A percentile compares a stretch with the other conserved stretches of the same genome.
phyloP scores from a whole-genome alignment of 1,139 yeast species.

The Protomyces inundatus region DNA sequence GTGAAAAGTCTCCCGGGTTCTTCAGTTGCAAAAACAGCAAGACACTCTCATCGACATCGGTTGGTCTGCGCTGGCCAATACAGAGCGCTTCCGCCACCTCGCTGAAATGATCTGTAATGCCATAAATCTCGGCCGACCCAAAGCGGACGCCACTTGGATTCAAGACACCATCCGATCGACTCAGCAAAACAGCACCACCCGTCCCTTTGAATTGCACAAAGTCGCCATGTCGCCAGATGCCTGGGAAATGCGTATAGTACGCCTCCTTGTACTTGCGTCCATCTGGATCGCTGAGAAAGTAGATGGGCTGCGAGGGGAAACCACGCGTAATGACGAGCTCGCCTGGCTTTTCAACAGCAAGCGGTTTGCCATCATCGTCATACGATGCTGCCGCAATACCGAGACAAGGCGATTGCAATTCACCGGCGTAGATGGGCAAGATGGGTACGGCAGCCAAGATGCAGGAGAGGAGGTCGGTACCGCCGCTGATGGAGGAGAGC shows the following conservation, averaged over 20 bases:
- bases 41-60: constrained; percentile 32
- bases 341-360: constrained; percentile 30
- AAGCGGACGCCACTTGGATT: constrained; percentile 34
- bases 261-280: constrained; percentile 30
- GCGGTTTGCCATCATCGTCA: constrained; percentile 29
- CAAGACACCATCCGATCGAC: constrained; percentile 34
- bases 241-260: constrained; percentile 31
- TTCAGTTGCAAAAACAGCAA: constrained; percentile 31
- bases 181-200: constrained; percentile 32
- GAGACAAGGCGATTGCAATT: constrained; percentile 33
- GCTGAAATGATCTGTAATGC: constrained; percentile 31
- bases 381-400: constrained; percentile 34
- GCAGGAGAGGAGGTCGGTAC: constrained; percentile 33
- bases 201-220: constrained; percentile 32
- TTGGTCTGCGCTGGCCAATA: constrained; percentile 32
- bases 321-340: constrained; percentile 32
- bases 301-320: constrained; percentile 34
- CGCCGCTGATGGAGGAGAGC: constrained; percentile 33
- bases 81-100: constrained; percentile 32
- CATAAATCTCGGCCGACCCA: constrained; percentile 34
- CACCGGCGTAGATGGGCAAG: constrained; percentile 33
- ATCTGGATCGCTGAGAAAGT: constrained; percentile 32
- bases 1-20: constrained; percentile 18
- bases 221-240: constrained; percentile 34
- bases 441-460: constrained; percentile 33